Evolutionary conservation across 1,284 basidiomycete species (phyloP), one percentile per base, ranked within the genome.

Genomic region (Cystobasidium slooffiae): DNA sequence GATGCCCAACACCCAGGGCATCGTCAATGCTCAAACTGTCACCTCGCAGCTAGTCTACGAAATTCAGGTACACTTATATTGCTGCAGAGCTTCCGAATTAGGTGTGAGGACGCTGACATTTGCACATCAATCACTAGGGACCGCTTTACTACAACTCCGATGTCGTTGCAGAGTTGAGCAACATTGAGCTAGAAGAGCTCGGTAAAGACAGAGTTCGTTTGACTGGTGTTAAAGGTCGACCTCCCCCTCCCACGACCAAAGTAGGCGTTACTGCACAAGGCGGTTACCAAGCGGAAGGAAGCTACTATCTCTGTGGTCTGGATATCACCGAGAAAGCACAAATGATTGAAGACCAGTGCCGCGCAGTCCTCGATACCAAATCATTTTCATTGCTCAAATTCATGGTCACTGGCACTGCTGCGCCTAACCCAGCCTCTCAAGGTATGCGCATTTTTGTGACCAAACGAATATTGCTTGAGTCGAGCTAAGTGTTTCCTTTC

Each of bases 161-260:
- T 58, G 79, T 80, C 0, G 75, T 77, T 44, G 79, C 77, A 18
- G 72, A 78, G 41, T 72, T 80, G n/a, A 52, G 72, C 67, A 41
- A 75, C 46, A 77, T 80, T 55, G 31, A 31, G 22, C 74, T 79
- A 18, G 61, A 59, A 6, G 69, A 77, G 24, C 31, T 73, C 4
- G 78, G 75, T 0, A 44, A 58, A 14, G 74, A 80, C 70, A 74
- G 78, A 12, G 79, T 79, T 5, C 65, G 67, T 9, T 76, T 79
- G 14, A 68, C 74, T 4, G 78, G 78, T 5, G 76, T 80, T 18
- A 58, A 51, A 6, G 79, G 79, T 6, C 22, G 76, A 0, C 67
- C 79, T 4, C 79, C 79, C 0, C 79, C 79, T 3, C 65, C 77
- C 5, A 79, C 79, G 3, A 80, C 79, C 0, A 80, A 80, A 67